Base-by-base conservation (phyloP, 2,329 filamentous ascomycete genomes). In the Talaromyces sp. region DNA sequence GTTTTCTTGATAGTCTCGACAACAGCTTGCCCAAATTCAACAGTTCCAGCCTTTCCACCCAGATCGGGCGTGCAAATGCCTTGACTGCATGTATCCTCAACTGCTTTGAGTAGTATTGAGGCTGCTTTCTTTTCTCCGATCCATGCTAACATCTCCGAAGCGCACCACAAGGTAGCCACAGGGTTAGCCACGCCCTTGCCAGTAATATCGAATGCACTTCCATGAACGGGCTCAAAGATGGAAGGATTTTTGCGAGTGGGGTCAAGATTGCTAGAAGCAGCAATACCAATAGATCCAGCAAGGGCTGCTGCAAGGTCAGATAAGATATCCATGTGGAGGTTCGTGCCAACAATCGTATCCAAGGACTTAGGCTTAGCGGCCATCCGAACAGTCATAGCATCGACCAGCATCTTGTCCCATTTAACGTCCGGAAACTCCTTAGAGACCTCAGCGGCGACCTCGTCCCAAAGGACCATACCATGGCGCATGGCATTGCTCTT, bases 401-500 rank as follows among this genome's bases (percentile, higher is more conserved):
- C 87, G 6, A 89, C 87, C 22, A 89, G 78, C 84, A 88, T 88
- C 79, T 88, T 89, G 66, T 89, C 87, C 52, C 83, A 79, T 33
- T 79, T 82, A 2, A 89, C 86, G 68, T 88, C 85, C 0, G 84
- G 83, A 68, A 86, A 89, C 5, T 88, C 85, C 65, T 77, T 79
- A 0, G 82, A 81, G 2, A 89, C 82, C 31, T 82, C 78, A 0
- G 75, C 76, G 0, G 85, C 85, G 11, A 89, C 81, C 69, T 88
- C 86, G 70, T 89, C 87, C 87, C 87, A 89, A 65, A 89, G 81
- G 0, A 89, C 87, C 86, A 89, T 88, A 0, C 87, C 87, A 62
- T 88, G 88, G 0, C 87, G 79, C 74, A 88, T 86, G 0, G 87
- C 86, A 71, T 89, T 89, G 52, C 84, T 87, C 77, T 89, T 89